A percentile compares a stretch with the other conserved stretches of the same genome.
These are phyloP conservation scores for Caryopteris hybrid DNA, from an alignment of 305 asterid species.

Conservation along the genomic window DNA sequence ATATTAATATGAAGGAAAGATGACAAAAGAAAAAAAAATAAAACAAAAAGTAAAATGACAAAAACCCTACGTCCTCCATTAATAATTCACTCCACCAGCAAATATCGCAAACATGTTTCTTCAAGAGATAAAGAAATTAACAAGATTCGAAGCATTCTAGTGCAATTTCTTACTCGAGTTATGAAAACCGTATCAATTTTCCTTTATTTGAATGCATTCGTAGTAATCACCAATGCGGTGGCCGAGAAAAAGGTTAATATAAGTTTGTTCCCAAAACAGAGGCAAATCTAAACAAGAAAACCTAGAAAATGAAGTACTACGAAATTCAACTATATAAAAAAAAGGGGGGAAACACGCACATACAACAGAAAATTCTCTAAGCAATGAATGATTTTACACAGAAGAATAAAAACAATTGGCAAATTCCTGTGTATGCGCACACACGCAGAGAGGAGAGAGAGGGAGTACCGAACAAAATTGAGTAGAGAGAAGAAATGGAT, in stretches of 20 bases:
- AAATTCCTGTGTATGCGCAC: not conserved
- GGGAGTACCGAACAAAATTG: conserved; percentile 13
- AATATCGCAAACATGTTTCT: not conserved
- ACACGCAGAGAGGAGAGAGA: not conserved
- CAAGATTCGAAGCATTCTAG: not conserved
- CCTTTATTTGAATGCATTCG: not conserved
- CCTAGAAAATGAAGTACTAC: conserved; percentile 5
- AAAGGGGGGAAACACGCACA: not conserved
- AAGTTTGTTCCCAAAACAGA: not conserved
- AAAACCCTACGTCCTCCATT: conserved; percentile 7
- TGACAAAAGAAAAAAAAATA: not conserved
- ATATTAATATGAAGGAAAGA: not conserved
- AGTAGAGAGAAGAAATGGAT: conserved; percentile 15
- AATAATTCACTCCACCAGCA: not conserved
- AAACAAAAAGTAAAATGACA: not conserved
- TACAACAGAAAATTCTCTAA: not conserved
- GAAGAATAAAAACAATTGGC: conserved; percentile 8
- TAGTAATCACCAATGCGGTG: conserved; percentile 3
- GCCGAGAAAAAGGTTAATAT: not conserved
- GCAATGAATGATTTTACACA: not conserved
- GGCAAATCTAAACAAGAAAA: not conserved
- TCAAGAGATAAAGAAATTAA: not conserved
- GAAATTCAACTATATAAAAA: not conserved
- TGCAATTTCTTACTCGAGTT: not conserved
- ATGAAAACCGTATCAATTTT: not conserved